These are phyloP conservation scores for Lactarius psammicola DNA, from an alignment of 768 basidiomycete species.

Conservation along the genomic window DNA sequence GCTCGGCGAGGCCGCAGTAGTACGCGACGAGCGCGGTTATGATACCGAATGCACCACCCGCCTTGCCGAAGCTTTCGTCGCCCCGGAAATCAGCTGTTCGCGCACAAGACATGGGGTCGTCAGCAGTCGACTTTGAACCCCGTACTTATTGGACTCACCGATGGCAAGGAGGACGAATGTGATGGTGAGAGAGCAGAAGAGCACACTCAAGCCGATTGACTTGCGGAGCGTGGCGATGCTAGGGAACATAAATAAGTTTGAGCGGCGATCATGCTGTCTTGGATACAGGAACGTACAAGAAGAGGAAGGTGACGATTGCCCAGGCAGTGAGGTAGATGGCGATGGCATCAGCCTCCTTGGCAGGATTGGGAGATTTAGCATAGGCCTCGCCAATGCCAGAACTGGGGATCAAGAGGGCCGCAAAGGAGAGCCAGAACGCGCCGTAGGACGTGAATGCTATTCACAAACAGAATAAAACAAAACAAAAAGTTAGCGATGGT, in stretches of 20 bases:
- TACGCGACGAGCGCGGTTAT: slow-evolving; percentile 49
- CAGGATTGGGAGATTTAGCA: slow-evolving; percentile 19
- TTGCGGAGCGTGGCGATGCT: slow-evolving; percentile 51
- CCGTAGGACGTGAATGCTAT: slow-evolving; percentile 81
- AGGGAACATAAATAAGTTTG: not conserved
- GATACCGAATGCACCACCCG: slow-evolving; percentile 46
- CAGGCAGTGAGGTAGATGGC: slow-evolving; percentile 76
- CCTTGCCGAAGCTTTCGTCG: slow-evolving; percentile 34
- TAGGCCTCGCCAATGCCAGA: slow-evolving; percentile 62
- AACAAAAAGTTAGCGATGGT: slow-evolving; percentile 31
- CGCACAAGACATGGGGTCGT: not conserved
- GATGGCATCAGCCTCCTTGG: slow-evolving; percentile 54
- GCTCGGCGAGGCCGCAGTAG: slow-evolving; percentile 45
- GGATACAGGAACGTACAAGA: slow-evolving; percentile 49
- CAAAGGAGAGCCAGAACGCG: slow-evolving; percentile 87
- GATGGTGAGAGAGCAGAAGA: slow-evolving; percentile 53
- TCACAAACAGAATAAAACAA: slow-evolving; percentile 27
- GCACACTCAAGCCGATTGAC: slow-evolving; percentile 47
- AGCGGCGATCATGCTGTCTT: not conserved
- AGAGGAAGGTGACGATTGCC: slow-evolving; percentile 68
- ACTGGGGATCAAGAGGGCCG: slow-evolving; percentile 65
- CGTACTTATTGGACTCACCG: slow-evolving; percentile 35
- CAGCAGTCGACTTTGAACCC: not conserved
- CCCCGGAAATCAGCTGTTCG: slow-evolving; percentile 19
- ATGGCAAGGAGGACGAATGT: slow-evolving; percentile 52